A percentile compares a stretch with the other conserved stretches of the same genome.
These are phyloP conservation scores for Cnidoscolus chayamansa DNA, from an alignment of 441 rosid genomes.

Conservation along the genomic window DNA sequence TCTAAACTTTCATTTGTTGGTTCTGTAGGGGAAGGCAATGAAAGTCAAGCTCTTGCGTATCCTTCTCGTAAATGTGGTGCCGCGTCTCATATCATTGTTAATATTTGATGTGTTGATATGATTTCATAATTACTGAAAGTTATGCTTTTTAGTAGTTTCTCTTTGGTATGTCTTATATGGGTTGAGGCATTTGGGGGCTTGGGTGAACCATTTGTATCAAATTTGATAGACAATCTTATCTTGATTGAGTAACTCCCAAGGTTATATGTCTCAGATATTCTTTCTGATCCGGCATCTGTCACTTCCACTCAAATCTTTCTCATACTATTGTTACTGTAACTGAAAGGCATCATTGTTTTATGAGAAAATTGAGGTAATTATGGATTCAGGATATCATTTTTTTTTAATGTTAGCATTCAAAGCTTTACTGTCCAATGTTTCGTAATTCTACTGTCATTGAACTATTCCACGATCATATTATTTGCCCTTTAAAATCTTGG, in stretches of 20 bases:
- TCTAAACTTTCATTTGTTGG: too few species aligned
- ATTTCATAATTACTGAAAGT: not conserved
- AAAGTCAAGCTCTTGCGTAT: conserved; percentile 86
- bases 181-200: not conserved
- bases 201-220: not conserved
- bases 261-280: not conserved
- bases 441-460: too few species aligned
- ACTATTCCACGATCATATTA: not conserved
- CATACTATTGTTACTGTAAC: not conserved
- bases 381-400: not conserved
- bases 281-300: not conserved
- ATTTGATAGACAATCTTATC: not conserved
- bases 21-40: conserved; percentile 49
- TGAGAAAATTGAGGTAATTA: not conserved
- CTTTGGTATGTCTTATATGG: not conserved
- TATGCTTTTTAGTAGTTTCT: not conserved
- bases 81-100: not conserved
- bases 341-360: not conserved
- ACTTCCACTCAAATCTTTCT: not conserved
- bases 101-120: not conserved
- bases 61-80: conserved; percentile 35
- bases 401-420: not conserved
- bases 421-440: too few species aligned
- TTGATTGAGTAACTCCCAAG: not conserved
- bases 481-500: not conserved